A percentile compares a stretch with the other conserved stretches of the same genome.
phyloP scores from a whole-genome alignment of 371 early-diverging fungal genomes.

The Apophysomyces elegans region DNA sequence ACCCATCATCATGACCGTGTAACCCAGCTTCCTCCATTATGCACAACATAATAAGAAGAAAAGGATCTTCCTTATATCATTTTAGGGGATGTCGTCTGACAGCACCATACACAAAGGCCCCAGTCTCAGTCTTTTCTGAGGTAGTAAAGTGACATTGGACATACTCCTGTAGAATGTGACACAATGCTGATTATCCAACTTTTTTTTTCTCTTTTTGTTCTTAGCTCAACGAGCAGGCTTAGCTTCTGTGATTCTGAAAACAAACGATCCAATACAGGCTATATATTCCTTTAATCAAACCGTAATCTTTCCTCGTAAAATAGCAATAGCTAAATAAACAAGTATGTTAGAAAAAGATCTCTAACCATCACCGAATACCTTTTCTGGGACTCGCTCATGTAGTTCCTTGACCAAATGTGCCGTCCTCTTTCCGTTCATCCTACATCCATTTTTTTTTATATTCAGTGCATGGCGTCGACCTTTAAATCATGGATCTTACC shows the following conservation, averaged over 20 bases:
- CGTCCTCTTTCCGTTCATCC: conserved; percentile 4
- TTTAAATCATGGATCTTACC: neutral
- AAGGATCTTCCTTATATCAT: no score
- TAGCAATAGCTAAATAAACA: neutral
- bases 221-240: neutral
- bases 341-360: neutral
- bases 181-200: no score
- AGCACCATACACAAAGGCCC: no score
- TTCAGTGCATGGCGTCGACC: neutral
- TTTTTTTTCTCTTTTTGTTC: neutral
- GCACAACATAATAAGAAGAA: no score
- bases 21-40: no score
- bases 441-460: neutral
- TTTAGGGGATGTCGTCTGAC: no score
- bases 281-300: neutral
- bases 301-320: neutral
- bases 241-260: conserved; percentile 8
- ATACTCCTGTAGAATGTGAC: no score
- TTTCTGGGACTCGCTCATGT: conserved; percentile 3
- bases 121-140: no score
- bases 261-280: neutral
- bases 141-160: no score
- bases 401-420: neutral
- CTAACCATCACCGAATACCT: neutral
- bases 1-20: no score